These are phyloP conservation scores for Nicotiana attenuata DNA, from an alignment of 257 asterid species.

Conservation along the genomic window DNA sequence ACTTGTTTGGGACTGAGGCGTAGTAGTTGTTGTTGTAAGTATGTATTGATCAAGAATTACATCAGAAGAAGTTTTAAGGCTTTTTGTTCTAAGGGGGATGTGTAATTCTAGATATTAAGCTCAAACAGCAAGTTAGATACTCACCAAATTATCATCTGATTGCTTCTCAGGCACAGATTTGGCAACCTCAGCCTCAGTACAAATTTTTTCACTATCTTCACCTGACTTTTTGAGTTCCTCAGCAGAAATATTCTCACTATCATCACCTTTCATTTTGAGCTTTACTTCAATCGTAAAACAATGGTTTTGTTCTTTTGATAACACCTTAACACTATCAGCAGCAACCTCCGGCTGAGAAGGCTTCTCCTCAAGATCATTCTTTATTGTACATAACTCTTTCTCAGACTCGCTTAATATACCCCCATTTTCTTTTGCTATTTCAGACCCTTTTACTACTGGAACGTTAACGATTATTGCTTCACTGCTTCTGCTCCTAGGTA, in stretches of 20 bases:
- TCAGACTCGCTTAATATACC: slow-evolving; percentile 10
- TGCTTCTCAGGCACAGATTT: slow-evolving; percentile 28
- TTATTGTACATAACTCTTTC: background rate
- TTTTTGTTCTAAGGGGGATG: background rate
- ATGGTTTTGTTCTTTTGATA: slow-evolving; percentile 16
- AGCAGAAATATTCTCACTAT: background rate
- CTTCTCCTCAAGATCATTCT: slow-evolving; percentile 16
- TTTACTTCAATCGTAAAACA: slow-evolving; percentile 17
- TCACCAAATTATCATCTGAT: slow-evolving; percentile 27
- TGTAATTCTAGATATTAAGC: background rate
- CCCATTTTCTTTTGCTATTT: slow-evolving; percentile 23
- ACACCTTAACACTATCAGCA: slow-evolving; percentile 10
- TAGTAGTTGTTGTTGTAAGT: too few relatives aligned
- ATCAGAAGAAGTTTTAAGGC: background rate
- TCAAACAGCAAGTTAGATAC: background rate
- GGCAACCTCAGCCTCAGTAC: slow-evolving; percentile 8
- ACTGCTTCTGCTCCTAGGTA: slow-evolving; percentile 47
- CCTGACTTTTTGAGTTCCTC: background rate
- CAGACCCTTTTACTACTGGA: slow-evolving; percentile 18
- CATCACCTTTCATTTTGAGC: slow-evolving; percentile 13
- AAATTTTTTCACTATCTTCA: background rate
- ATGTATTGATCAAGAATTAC: background rate
- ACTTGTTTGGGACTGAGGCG: too few relatives aligned
- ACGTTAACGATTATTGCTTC: slow-evolving; percentile 26
- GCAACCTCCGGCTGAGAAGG: slow-evolving; percentile 12